A percentile compares a stretch with the other conserved stretches of the same genome.
phyloP scores from a whole-genome alignment of 192 early-diverging fungal genomes.

The Entophlyctis luteolus region DNA sequence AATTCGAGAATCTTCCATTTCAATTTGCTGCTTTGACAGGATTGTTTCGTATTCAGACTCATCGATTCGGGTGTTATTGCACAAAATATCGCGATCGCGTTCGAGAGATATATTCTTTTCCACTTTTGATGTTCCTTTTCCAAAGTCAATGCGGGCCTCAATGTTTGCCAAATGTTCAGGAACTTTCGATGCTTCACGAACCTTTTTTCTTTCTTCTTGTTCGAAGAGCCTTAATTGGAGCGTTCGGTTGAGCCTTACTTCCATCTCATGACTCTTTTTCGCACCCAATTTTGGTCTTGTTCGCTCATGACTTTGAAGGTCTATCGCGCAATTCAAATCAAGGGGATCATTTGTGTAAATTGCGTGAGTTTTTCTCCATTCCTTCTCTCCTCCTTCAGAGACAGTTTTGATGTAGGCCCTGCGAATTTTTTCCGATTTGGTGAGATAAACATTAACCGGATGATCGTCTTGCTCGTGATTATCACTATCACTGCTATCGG shows the following conservation, averaged over 20 bases:
- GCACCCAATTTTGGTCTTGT: no score
- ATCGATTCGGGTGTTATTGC: neutral
- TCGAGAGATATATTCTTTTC: neutral
- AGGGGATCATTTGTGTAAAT: conserved; percentile 4
- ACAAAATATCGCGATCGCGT: conserved; percentile 3
- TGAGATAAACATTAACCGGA: conserved; percentile 5
- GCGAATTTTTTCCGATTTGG: conserved; percentile 15
- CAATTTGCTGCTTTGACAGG: neutral
- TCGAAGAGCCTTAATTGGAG: conserved; percentile 20
- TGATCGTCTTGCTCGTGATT: neutral
- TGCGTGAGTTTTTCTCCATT: conserved; percentile 9
- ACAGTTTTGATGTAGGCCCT: conserved; percentile 7
- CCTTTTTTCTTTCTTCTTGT: conserved; percentile 4
- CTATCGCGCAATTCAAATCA: neutral
- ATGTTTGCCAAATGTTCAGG: conserved; percentile 11
- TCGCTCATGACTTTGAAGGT: neutral
- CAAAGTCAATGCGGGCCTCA: conserved; percentile 29
- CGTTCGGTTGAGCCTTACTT: conserved; percentile 20
- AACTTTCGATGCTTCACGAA: conserved; percentile 12
- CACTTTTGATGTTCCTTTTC: neutral
- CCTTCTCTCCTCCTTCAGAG: neutral
- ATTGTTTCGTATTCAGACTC: conserved; percentile 20
- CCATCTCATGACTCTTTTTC: neutral
- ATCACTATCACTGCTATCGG: neutral
- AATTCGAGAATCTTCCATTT: neutral